Base-by-base conservation (phyloP, 2,329 filamentous ascomycete species). In the Penicillium nordicum region DNA sequence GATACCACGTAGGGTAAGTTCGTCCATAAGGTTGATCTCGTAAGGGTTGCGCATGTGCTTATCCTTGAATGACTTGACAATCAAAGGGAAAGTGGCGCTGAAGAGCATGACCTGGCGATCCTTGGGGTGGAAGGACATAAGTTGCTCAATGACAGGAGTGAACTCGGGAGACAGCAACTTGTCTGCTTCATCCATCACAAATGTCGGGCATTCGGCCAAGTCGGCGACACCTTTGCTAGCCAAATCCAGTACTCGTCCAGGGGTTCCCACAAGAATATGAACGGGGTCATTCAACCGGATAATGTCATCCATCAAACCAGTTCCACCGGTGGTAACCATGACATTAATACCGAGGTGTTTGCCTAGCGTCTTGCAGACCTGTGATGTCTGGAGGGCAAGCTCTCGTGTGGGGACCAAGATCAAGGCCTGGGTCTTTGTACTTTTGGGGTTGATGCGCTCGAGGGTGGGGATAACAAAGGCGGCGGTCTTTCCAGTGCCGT, bases 21-120 rank as follows among this genome's bases (percentile, higher is more conserved):
- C 94, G 72, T 99, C 94, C 94, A 99, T 99, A 52, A 99, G 85
- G 72, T 99, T 99, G 79, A 99, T 99, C 77, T 99, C 95, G 72
- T 97, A 97, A 3, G 94, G 95, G 65, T 88, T 88, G 65, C 84
- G 83, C 92, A 99, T 97, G 80, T 99, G 94, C 79, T 96, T 96
- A 76, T 99, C 94, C 72, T 86, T 97, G 78, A 99, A 99, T 68
- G 90, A 87, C 80, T 99, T 97, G 69, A 99, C 94, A 53, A 96
- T 94, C 66, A 97, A 80, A 18, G 94, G 94, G 77, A 99, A 99
- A 4, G 94, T 99, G 58, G 95, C 95, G 67, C 91, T 96, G 81
- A 99, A 99, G 59, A 99, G 87, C 94, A 99, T 99, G 69, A 99
- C 92, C 78, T 99, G 94, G 57, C 94, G 89, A 72, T 99, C 93